Evolutionary conservation across 2,329 filamentous ascomycete genomes (phyloP).

Genomic region (Onygenales sp.): DNA sequence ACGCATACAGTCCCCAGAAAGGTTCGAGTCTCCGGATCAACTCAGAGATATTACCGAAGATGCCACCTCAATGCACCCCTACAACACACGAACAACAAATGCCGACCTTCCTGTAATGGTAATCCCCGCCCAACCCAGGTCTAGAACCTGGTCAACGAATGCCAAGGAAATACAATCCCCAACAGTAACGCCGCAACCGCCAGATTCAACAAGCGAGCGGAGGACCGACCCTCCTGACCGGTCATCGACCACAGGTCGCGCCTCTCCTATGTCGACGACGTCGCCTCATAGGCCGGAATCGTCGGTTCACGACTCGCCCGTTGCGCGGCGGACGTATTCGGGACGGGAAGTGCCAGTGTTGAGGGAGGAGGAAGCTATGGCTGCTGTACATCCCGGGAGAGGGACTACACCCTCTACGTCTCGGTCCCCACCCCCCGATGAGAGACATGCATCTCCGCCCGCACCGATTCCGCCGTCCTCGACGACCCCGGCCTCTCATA

Average conservation of each 20-base stretch:
- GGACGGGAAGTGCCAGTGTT: not conserved
- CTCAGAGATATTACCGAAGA: not conserved
- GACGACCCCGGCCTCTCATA: not conserved
- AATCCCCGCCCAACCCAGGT: constrained; percentile 47
- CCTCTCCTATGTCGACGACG: not conserved
- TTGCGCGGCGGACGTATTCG: not conserved
- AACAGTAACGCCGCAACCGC: too few relatives aligned
- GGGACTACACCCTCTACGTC: not conserved
- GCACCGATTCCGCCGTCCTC: not conserved
- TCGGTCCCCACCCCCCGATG: too few relatives aligned
- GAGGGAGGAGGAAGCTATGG: not conserved
- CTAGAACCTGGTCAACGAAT: constrained; percentile 45
- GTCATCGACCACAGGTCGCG: not conserved
- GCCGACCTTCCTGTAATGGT: constrained; percentile 46
- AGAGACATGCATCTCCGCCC: not conserved
- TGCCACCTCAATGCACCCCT: not conserved
- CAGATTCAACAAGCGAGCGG: not conserved
- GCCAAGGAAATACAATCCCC: not conserved
- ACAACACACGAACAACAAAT: not conserved
- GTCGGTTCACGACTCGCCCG: not conserved
- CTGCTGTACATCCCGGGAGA: not conserved
- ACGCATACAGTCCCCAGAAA: constrained; percentile 45
- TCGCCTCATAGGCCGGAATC: not conserved
- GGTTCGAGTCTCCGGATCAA: constrained; percentile 9
- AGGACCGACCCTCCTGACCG: not conserved